These are phyloP conservation scores for Tuber borchii DNA, from an alignment of 495 filamentous ascomycete species.

Conservation along the genomic window DNA sequence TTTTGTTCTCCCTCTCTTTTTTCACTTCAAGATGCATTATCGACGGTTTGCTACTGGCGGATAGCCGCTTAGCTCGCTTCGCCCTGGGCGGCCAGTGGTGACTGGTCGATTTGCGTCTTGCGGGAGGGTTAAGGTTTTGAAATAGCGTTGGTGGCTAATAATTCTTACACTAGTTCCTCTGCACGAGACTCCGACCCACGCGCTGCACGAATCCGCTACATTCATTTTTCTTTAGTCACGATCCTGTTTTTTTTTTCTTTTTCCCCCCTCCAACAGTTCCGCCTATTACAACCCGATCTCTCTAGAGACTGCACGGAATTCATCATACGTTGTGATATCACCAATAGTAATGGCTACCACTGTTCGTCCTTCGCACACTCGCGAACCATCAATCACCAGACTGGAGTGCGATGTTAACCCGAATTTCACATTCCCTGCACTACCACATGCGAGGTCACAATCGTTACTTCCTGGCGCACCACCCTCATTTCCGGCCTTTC, in stretches of 20 bases:
- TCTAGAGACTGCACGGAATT: constrained; percentile 6
- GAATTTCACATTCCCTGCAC: constrained; percentile 38
- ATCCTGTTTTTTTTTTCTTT: constrained; percentile 27
- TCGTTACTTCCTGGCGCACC: constrained; percentile 28
- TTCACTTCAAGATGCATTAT: constrained; percentile 10
- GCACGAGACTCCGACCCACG: constrained; percentile 41
- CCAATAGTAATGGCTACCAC: constrained; percentile 38
- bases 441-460: constrained; percentile 31
- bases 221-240: constrained; percentile 37
- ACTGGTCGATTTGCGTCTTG: constrained; percentile 23
- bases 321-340: constrained; percentile 3
- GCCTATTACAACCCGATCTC: constrained; percentile 7
- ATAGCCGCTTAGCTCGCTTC: constrained; percentile 15
- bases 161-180: constrained; percentile 33
- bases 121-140: constrained; percentile 1
- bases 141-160: constrained; percentile 32
- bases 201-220: constrained; percentile 38
- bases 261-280: constrained; percentile 7
- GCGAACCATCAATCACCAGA: constrained; percentile 35
- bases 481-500: constrained; percentile 37
- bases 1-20: background rate
- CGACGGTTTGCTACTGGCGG: constrained; percentile 13
- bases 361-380: constrained; percentile 30
- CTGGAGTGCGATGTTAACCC: constrained; percentile 40
- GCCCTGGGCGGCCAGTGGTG: constrained; percentile 19